Percentiles rank a stretch among this genome's conserved stretches.
Conservation (phyloP, 108 stramenopile species). For the Aurantiochytrium sp. region DNA sequence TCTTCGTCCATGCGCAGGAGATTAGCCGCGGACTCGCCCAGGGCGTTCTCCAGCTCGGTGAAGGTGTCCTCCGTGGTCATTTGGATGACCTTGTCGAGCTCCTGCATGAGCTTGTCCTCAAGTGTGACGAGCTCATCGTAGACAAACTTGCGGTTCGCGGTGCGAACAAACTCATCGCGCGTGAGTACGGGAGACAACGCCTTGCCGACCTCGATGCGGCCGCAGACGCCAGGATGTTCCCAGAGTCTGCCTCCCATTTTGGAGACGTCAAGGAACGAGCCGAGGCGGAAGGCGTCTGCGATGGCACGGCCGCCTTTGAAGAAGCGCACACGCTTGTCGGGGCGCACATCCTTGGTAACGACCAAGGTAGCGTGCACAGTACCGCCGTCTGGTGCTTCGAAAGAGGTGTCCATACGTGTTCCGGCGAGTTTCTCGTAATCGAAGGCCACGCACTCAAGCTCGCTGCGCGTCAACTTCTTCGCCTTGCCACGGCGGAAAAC, state of each 20-base stretch:
- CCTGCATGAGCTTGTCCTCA: background rate
- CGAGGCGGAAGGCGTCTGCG: background rate
- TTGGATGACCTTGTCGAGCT: background rate
- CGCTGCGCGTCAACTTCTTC: background rate
- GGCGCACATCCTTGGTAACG: background rate
- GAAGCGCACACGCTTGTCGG: background rate
- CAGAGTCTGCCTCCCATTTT: background rate
- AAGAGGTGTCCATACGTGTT: background rate
- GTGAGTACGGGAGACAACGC: background rate
- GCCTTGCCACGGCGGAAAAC: background rate
- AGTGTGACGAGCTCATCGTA: background rate
- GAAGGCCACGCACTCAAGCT: background rate
- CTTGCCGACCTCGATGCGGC: background rate
- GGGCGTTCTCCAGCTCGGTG: background rate
- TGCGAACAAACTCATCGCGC: background rate
- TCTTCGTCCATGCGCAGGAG: background rate
- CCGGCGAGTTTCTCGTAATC: background rate
- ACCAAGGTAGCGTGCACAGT: background rate
- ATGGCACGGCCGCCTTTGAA: background rate
- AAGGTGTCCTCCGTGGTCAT: background rate
- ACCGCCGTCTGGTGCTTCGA: background rate
- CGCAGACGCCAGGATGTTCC: constrained; percentile 3
- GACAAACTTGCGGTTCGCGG: background rate
- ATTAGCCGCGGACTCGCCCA: background rate
- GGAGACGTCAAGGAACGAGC: background rate